A percentile compares a stretch with the other conserved stretches of the same genome.
These are phyloP conservation scores for Hygrocybe punicea DNA, from an alignment of 768 basidiomycete genomes.

Conservation along the genomic window DNA sequence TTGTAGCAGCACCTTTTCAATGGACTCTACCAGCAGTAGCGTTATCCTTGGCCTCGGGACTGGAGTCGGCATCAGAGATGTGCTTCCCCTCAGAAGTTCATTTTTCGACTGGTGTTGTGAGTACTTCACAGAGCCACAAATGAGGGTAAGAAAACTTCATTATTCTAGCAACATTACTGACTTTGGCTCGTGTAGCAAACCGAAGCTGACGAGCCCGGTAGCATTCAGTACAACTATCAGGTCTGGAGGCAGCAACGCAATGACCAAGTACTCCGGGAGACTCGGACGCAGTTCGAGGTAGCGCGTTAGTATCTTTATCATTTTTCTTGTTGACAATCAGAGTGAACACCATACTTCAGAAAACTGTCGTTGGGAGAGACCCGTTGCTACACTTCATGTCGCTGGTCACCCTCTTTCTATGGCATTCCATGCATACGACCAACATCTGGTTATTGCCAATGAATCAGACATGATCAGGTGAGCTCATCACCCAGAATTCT, in stretches of 20 bases:
- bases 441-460: conserved; percentile 82
- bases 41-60: conserved; percentile 77
- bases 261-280: conserved; percentile 71
- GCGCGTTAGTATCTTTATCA: conserved; percentile 55
- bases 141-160: conserved; percentile 65
- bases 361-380: conserved; percentile 71
- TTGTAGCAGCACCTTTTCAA: conserved; percentile 72
- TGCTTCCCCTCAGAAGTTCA: conserved; percentile 83
- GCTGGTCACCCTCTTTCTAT: conserved; percentile 65
- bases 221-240: conserved; percentile 89
- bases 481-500: conserved; percentile 14
- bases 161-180: conserved; percentile 2
- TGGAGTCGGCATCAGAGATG: conserved; percentile 75
- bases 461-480: conserved; percentile 85
- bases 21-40: conserved; percentile 64
- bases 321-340: background rate
- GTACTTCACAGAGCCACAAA: conserved; percentile 98
- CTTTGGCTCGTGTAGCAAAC: conserved; percentile 59
- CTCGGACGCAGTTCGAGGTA: conserved; percentile 61
- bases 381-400: conserved; percentile 62
- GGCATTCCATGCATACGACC: conserved; percentile 89
- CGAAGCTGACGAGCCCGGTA: conserved; percentile 94
- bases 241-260: conserved; percentile 92
- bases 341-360: conserved; percentile 24
- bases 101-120: conserved; percentile 97